Evolutionary conservation across 495 filamentous ascomycete species (phyloP).

Genomic region (Apiosordaria backusii): DNA sequence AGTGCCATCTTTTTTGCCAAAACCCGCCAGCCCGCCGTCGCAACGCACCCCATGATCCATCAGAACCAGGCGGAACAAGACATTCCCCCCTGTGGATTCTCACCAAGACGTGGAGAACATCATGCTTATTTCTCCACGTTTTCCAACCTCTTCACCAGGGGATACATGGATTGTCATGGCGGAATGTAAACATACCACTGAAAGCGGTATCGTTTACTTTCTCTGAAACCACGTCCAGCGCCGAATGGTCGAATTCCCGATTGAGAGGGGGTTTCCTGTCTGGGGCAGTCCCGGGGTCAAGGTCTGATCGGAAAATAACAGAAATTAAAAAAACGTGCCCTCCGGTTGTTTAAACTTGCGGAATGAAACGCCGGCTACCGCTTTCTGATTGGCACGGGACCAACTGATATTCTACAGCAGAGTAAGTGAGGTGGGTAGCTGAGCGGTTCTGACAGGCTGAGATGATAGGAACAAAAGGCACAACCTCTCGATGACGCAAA

Average conservation of each 20-base stretch:
- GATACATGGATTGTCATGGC: too few relatives aligned
- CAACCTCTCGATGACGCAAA: conserved; percentile 8
- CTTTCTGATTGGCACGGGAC: conserved; percentile 21
- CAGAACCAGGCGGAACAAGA: not conserved
- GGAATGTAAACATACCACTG: not conserved
- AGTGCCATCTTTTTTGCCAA: not conserved
- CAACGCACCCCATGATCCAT: not conserved
- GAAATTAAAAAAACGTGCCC: conserved; percentile 30
- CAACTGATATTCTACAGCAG: conserved; percentile 2
- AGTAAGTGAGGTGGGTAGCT: too few relatives aligned
- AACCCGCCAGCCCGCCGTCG: conserved; percentile 1
- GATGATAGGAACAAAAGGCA: not conserved
- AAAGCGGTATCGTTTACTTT: not conserved
- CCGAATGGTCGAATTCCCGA: not conserved
- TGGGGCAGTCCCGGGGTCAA: conserved; percentile 7
- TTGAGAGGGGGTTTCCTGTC: not conserved
- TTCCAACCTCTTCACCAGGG: not conserved
- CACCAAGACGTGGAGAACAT: not conserved
- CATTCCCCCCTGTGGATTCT: not conserved
- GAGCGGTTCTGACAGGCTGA: not conserved
- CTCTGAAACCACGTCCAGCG: not conserved
- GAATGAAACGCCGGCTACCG: conserved; percentile 28
- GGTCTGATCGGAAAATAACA: conserved; percentile 31
- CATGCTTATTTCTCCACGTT: not conserved
- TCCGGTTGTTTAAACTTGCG: conserved; percentile 23